phyloP scores from a whole-genome alignment of 2,329 filamentous ascomycete genomes.

The Fusarium sp. region DNA sequence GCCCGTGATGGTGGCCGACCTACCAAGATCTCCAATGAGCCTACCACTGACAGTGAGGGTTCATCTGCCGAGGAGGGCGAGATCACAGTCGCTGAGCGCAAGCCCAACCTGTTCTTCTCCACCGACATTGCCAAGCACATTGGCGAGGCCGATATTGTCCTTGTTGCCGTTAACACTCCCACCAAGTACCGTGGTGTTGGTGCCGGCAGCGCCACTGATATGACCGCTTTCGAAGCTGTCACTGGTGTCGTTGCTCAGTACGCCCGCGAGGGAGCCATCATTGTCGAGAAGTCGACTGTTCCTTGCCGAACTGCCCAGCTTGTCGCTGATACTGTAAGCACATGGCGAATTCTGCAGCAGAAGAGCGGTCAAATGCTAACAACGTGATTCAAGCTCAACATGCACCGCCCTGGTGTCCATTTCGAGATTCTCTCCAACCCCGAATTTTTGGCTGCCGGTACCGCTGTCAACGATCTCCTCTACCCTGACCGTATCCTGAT shows the following conservation, averaged over 20 bases:
- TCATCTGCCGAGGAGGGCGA: slow-evolving; percentile 48
- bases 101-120: slow-evolving; percentile 78
- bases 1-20: slow-evolving; percentile 67
- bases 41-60: slow-evolving; percentile 46
- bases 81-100: slow-evolving; percentile 55
- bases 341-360: background rate
- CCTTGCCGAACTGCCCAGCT: slow-evolving; percentile 79
- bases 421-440: slow-evolving; percentile 86
- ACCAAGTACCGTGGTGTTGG: slow-evolving; percentile 78
- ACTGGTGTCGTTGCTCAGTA: slow-evolving; percentile 73
- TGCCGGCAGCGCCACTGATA: slow-evolving; percentile 76
- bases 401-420: slow-evolving; percentile 69
- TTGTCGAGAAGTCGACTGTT: slow-evolving; percentile 86
- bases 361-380: slow-evolving; percentile 9
- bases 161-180: slow-evolving; percentile 83
- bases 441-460: slow-evolving; percentile 83
- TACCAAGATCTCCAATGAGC: slow-evolving; percentile 54
- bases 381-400: slow-evolving; percentile 56
- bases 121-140: slow-evolving; percentile 72
- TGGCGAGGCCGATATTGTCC: slow-evolving; percentile 75
- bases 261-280: slow-evolving; percentile 74
- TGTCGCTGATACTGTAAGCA: slow-evolving; percentile 72
- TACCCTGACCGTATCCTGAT: slow-evolving; percentile 80
- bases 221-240: slow-evolving; percentile 77
- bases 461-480: slow-evolving; percentile 76